A percentile compares a stretch with the other conserved stretches of the same genome.
Evolutionary conservation across 2,329 filamentous ascomycete species (phyloP).

Genomic region (Onygena corvina): DNA sequence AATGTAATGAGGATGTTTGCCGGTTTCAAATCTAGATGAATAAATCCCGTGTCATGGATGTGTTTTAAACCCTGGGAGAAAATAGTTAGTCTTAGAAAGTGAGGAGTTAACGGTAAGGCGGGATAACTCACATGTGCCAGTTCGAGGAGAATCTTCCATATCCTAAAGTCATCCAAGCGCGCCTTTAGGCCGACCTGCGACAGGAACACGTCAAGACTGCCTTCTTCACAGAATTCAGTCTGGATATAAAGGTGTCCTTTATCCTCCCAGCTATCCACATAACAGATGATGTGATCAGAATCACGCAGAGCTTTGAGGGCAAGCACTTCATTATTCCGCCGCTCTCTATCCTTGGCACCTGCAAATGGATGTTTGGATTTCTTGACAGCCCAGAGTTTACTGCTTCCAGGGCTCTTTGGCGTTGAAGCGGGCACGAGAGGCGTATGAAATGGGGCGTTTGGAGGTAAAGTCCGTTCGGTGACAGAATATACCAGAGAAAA

Average conservation of each 20-base stretch:
- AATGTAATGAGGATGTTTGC: slow-evolving; percentile 56
- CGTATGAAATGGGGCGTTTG: slow-evolving; percentile 19
- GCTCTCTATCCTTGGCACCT: slow-evolving; percentile 66
- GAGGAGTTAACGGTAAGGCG: background rate
- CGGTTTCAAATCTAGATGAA: slow-evolving; percentile 55
- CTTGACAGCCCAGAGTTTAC: slow-evolving; percentile 78
- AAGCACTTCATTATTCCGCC: slow-evolving; percentile 72
- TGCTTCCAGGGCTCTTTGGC: slow-evolving; percentile 40
- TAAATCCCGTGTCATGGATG: slow-evolving; percentile 78
- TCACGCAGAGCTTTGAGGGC: slow-evolving; percentile 65
- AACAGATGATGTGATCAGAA: slow-evolving; percentile 73
- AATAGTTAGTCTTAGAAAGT: slow-evolving; percentile 20
- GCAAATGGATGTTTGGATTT: slow-evolving; percentile 72
- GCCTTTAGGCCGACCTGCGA: slow-evolving; percentile 70
- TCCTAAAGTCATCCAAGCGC: slow-evolving; percentile 87
- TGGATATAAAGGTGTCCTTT: slow-evolving; percentile 85
- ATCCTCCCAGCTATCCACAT: slow-evolving; percentile 78
- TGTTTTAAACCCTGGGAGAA: slow-evolving; percentile 62
- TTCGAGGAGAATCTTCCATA: slow-evolving; percentile 95
- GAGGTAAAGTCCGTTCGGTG: slow-evolving; percentile 11
- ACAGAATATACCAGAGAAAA: slow-evolving; percentile 76
- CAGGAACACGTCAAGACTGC: slow-evolving; percentile 76
- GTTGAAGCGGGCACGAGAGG: slow-evolving; percentile 31
- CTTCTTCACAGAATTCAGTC: slow-evolving; percentile 92
- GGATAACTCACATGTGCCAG: slow-evolving; percentile 56